These are phyloP conservation scores for Deinandra increscens DNA, from an alignment of 129 eudicot species.

Conservation along the genomic window DNA sequence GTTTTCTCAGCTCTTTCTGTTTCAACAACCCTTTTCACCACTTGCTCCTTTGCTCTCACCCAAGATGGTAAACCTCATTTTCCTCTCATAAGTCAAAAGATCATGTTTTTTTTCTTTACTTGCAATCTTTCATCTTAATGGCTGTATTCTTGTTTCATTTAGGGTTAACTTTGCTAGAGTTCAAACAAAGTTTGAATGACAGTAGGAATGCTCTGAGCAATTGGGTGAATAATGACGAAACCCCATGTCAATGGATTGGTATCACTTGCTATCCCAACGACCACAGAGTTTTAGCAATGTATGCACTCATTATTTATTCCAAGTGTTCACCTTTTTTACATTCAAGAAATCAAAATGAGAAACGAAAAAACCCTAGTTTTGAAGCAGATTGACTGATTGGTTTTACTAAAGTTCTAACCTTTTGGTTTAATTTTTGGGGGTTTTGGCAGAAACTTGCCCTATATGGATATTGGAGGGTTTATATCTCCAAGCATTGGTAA, in stretches of 20 bases:
- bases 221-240: conserved; percentile 71
- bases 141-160: conserved; percentile 16
- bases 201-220: conserved; percentile 55
- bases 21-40: conserved; percentile 58
- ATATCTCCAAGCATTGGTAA: conserved; percentile 90
- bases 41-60: conserved; percentile 51
- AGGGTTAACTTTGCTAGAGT: conserved; percentile 82
- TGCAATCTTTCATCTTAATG: conserved; percentile 6
- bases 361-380: conserved; percentile 14
- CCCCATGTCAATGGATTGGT: conserved; percentile 92
- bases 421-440: conserved; percentile 12
- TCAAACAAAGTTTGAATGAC: conserved; percentile 75
- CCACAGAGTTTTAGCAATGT: conserved; percentile 73
- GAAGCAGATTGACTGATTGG: background rate
- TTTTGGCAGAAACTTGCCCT: conserved; percentile 73
- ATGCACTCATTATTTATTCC: conserved; percentile 22
- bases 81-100: background rate
- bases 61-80: conserved; percentile 61
- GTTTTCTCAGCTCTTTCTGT: conserved; percentile 40
- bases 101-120: background rate
- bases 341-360: background rate
- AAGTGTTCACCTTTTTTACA: background rate
- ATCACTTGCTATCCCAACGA: conserved; percentile 73
- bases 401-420: conserved; percentile 9
- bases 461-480: conserved; percentile 81